These are phyloP conservation scores for Penicillium sp. DNA, from an alignment of 2,329 filamentous ascomycete species.

Conservation along the genomic window DNA sequence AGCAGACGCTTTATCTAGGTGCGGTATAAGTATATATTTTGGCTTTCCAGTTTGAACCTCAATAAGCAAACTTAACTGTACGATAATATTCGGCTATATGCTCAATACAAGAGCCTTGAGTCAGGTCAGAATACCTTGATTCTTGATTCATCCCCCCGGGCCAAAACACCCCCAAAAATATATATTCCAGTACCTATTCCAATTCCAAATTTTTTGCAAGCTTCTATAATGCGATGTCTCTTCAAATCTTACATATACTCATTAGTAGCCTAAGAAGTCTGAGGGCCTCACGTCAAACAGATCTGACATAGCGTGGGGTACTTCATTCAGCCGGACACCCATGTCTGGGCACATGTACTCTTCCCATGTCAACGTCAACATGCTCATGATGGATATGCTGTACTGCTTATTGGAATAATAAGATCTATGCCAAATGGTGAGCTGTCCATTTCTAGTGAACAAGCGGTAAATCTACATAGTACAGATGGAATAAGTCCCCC, in stretches of 20 bases:
- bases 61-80: not conserved
- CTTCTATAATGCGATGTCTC: not conserved
- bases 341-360: slow-evolving; percentile 12
- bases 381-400: slow-evolving; percentile 7
- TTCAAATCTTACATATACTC: not conserved
- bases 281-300: slow-evolving; percentile 8
- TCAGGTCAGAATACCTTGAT: not conserved
- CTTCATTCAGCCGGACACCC: slow-evolving; percentile 16
- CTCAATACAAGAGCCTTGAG: not conserved
- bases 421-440: not conserved
- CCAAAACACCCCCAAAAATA: not conserved
- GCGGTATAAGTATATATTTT: not conserved
- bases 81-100: not conserved
- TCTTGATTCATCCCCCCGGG: not conserved
- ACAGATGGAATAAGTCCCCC: not conserved
- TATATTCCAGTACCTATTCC: not conserved
- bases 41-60: not conserved
- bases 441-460: not conserved
- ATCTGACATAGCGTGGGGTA: slow-evolving; percentile 13
- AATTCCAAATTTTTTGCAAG: no score
- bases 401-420: not conserved
- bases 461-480: not conserved
- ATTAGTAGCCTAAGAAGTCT: not conserved
- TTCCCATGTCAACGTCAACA: slow-evolving; percentile 9
- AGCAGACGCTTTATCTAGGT: not conserved